Conservation (phyloP, 2,329 filamentous ascomycete genomes). For the Tolypocladium ovalisporum region DNA sequence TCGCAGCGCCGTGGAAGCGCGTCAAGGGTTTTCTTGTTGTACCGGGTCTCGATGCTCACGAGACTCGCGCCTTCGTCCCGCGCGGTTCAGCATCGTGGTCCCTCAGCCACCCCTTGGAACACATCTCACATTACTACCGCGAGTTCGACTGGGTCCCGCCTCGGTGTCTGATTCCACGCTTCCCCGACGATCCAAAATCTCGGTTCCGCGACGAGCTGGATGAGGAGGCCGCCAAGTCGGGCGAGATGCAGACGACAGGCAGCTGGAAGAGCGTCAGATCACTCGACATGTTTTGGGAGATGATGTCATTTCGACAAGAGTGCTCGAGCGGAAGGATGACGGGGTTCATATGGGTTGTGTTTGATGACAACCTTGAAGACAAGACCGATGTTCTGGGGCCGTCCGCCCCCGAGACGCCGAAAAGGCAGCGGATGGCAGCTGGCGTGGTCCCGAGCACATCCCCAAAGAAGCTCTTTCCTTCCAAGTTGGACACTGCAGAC, state of each 20-base stretch:
- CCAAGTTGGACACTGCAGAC: neutral
- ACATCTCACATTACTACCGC: conserved; percentile 50
- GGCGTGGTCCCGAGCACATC: conserved; percentile 19
- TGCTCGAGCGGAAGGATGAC: conserved; percentile 88
- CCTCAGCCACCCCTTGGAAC: conserved; percentile 60
- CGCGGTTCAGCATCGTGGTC: conserved; percentile 49
- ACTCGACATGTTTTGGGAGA: conserved; percentile 93
- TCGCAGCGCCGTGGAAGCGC: conserved; percentile 25
- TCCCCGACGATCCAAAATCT: conserved; percentile 91
- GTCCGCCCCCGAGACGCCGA: conserved; percentile 22
- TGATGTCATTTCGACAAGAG: conserved; percentile 94
- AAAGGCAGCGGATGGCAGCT: conserved; percentile 12
- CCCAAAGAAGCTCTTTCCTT: conserved; percentile 20
- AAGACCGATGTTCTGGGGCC: neutral
- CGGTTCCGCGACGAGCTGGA: conserved; percentile 84
- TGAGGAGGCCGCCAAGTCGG: conserved; percentile 58
- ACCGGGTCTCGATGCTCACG: conserved; percentile 73
- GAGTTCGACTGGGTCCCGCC: conserved; percentile 55
- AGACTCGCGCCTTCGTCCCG: conserved; percentile 72
- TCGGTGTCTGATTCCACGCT: conserved; percentile 76
- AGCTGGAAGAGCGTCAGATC: conserved; percentile 76
- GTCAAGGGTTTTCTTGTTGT: conserved; percentile 77
- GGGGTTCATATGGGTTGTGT: conserved; percentile 89
- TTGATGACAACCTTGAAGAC: conserved; percentile 41
- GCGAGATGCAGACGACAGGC: conserved; percentile 43